Evolutionary conservation across 2,329 filamentous ascomycete species (phyloP).

Genomic region (Tolypocladium amazonense): DNA sequence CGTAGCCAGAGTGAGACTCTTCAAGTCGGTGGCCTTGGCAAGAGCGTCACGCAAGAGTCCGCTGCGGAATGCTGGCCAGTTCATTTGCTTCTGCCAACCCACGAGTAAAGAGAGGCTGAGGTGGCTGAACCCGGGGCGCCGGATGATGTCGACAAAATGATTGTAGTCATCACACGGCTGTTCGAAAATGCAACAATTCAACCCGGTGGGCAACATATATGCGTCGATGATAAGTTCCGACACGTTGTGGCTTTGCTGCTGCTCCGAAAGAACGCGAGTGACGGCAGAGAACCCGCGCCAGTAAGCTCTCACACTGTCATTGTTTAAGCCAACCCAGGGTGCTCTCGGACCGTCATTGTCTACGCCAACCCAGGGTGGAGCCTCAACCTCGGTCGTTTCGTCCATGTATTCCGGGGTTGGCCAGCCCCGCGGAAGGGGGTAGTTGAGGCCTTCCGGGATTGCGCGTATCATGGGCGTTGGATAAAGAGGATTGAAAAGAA

Average conservation of each 20-base stretch:
- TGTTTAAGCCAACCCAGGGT: background rate
- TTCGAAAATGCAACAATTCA: background rate
- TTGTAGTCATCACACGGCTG: background rate
- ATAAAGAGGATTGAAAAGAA: background rate
- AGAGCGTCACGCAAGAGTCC: background rate
- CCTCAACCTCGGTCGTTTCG: background rate
- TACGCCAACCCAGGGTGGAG: background rate
- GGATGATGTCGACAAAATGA: background rate
- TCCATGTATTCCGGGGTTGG: background rate
- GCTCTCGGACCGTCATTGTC: too few relatives aligned
- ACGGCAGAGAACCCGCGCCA: background rate
- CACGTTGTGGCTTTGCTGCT: background rate
- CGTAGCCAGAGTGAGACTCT: background rate
- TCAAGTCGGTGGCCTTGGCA: background rate
- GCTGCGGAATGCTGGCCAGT: background rate
- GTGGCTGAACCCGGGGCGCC: background rate
- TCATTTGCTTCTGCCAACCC: background rate
- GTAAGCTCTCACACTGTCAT: background rate
- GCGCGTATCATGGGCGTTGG: background rate
- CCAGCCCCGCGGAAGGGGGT: background rate
- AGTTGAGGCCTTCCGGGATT: background rate
- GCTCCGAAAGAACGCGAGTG: background rate
- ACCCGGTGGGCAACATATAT: background rate
- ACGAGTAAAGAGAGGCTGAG: background rate
- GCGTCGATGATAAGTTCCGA: background rate